A percentile compares a stretch with the other conserved stretches of the same genome.
These are phyloP conservation scores for Skeletonema menzelii DNA, from an alignment of 108 stramenopile species.

Conservation along the genomic window DNA sequence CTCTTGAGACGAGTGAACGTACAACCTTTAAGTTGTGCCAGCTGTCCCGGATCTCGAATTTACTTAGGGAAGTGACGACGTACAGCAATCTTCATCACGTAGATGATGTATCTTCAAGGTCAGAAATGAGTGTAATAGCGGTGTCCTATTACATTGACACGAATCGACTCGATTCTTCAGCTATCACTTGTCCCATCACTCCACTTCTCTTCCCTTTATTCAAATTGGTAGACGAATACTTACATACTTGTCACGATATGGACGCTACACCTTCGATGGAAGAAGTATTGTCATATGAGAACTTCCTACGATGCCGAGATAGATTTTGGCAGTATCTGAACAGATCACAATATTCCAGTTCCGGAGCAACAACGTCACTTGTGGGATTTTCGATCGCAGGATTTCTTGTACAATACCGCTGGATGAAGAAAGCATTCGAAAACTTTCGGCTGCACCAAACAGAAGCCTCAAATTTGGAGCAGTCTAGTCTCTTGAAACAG, in stretches of 20 bases:
- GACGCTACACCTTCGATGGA: neutral
- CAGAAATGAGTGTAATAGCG: constrained; percentile 55
- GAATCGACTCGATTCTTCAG: constrained; percentile 52
- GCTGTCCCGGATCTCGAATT: constrained; percentile 19
- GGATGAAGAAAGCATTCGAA: constrained; percentile 62
- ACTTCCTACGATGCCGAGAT: constrained; percentile 54
- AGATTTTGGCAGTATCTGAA: constrained; percentile 66
- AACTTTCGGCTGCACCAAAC: constrained; percentile 14
- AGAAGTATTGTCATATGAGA: neutral
- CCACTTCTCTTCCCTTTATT: constrained; percentile 68
- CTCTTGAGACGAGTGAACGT: neutral
- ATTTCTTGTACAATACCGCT: constrained; percentile 80
- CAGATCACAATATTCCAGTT: constrained; percentile 18
- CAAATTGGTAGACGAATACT: constrained; percentile 50
- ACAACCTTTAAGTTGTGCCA: neutral
- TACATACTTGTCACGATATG: neutral
- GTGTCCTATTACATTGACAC: constrained; percentile 62
- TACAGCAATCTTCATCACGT: constrained; percentile 21
- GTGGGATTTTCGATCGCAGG: constrained; percentile 39
- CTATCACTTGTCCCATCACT: constrained; percentile 66
- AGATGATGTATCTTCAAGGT: constrained; percentile 8
- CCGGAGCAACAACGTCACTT: constrained; percentile 19
- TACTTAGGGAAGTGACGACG: constrained; percentile 42
- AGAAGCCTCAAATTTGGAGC: neutral
- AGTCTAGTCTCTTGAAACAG: neutral